phyloP scores from a whole-genome alignment of 2,329 filamentous ascomycete genomes.

The Aureobasidium musti region DNA sequence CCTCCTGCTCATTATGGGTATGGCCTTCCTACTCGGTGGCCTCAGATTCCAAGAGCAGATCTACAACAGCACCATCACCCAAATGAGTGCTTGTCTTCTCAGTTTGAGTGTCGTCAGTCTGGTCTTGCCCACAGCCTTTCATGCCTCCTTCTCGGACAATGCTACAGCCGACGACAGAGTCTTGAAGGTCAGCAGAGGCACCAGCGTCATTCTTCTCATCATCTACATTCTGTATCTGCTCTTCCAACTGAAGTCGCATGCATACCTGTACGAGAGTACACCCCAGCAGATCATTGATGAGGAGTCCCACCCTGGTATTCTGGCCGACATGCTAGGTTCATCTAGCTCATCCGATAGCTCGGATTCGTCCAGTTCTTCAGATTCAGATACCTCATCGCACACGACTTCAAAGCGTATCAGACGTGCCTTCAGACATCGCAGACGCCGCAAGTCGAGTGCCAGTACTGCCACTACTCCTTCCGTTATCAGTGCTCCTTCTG shows the following conservation, averaged over 20 bases:
- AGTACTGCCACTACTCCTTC: conserved; percentile 65
- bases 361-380: conserved; percentile 53
- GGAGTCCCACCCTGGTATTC: conserved; percentile 80
- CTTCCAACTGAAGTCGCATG: conserved; percentile 89
- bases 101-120: conserved; percentile 89
- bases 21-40: conserved; percentile 86
- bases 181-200: conserved; percentile 83
- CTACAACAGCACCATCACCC: conserved; percentile 92
- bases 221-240: conserved; percentile 82
- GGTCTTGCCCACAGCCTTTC: conserved; percentile 82
- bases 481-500: conserved; percentile 49
- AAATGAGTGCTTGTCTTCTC: conserved; percentile 92
- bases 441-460: conserved; percentile 74
- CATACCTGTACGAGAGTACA: conserved; percentile 89
- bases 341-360: conserved; percentile 60
- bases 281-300: conserved; percentile 92
- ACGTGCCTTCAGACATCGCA: conserved; percentile 69
- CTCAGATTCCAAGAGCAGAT: conserved; percentile 88
- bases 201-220: conserved; percentile 79
- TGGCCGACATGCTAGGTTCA: conserved; percentile 77
- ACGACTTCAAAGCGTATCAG: conserved; percentile 76
- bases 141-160: conserved; percentile 69
- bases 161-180: conserved; percentile 67
- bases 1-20: conserved; percentile 82
- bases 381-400: conserved; percentile 70